These are phyloP conservation scores for Phaffia rhodozyma DNA, from an alignment of 1,284 basidiomycete genomes.

Conservation along the genomic window DNA sequence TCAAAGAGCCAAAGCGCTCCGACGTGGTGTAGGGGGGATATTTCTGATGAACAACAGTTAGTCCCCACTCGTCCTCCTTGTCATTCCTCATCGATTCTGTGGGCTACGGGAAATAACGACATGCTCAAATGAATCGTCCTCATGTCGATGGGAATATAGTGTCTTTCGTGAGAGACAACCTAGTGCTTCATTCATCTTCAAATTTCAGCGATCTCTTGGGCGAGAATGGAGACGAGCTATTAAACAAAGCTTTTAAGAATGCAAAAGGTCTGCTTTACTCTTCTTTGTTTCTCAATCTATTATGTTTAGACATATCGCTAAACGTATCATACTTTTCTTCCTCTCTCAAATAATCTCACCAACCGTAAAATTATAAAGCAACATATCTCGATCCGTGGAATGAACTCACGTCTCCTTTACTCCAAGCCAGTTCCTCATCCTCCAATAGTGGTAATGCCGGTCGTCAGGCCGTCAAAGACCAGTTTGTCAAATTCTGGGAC, in stretches of 20 bases:
- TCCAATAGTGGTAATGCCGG: constrained; percentile 21
- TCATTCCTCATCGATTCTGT: too few species aligned
- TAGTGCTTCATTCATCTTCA: constrained; percentile 24
- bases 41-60: constrained; percentile 36
- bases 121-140: background rate
- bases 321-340: background rate
- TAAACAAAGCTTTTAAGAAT: constrained; percentile 33
- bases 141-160: constrained; percentile 22
- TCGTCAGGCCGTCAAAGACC: constrained; percentile 33
- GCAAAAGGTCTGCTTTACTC: constrained; percentile 26
- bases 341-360: background rate
- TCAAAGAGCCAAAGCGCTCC: constrained; percentile 26
- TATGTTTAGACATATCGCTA: background rate
- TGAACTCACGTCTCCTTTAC: constrained; percentile 24
- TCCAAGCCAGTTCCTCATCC: constrained; percentile 12
- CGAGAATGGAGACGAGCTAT: constrained; percentile 32
- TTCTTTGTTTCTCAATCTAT: background rate
- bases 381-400: constrained; percentile 30
- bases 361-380: background rate
- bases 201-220: constrained; percentile 33
- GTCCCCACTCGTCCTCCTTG: constrained; percentile 16
- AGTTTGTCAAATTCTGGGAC: constrained; percentile 32
- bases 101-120: background rate
- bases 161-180: constrained; percentile 33
- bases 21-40: constrained; percentile 27